Evolutionary conservation across 257 asterid species (phyloP), one percentile per base, ranked within the genome.

Genomic region (Ajuga chamaepitys): DNA sequence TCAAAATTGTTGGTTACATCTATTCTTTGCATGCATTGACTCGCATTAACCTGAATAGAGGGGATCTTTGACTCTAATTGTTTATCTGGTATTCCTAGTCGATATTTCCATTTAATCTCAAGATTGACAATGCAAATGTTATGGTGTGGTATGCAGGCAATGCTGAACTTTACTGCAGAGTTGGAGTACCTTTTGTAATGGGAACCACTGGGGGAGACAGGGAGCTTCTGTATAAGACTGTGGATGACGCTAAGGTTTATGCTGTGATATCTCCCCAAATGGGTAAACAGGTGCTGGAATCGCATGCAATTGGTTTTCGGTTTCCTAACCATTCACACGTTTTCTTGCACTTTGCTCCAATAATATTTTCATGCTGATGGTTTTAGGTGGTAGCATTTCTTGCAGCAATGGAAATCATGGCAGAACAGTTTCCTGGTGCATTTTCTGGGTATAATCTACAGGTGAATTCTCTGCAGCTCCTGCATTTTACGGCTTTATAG

Each of bases 221-320:
- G 82, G 95, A 93, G 54, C 84, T 62, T 68, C 79, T 93, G 58
- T 80, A 75, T 69, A 89, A 90, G 77, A 86, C 95, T 41, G 95
- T 87, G n/a, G 64, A 64, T 24, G 92, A 83, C 64, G 84, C 99
- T 5, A 84, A 82, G 45, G 73, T 71, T 52, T 88, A 84, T 83
- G 97, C 96, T 68, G 95, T 93, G 68, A 93, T 93, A 82, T 93
- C 99, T 37, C 99, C 99, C n/a, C 99, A 93, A 82, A 93, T 93
- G 99, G 99, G 99, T 65, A 93, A 93, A 76, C 99, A 93, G 99
- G 99, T 93, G 77, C 62, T 45, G 38, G 11, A 55, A 51, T 58
- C 51, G 10, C 46, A 38, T 3, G 20, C 41, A 44, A 16, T 40
- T 47, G 28, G 46, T 22, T 20, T 65, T 73, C 14, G 51, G 50